Evolutionary conservation across 2,329 filamentous ascomycete genomes (phyloP).

Genomic region (Sclerotinia sclerotiorum): DNA sequence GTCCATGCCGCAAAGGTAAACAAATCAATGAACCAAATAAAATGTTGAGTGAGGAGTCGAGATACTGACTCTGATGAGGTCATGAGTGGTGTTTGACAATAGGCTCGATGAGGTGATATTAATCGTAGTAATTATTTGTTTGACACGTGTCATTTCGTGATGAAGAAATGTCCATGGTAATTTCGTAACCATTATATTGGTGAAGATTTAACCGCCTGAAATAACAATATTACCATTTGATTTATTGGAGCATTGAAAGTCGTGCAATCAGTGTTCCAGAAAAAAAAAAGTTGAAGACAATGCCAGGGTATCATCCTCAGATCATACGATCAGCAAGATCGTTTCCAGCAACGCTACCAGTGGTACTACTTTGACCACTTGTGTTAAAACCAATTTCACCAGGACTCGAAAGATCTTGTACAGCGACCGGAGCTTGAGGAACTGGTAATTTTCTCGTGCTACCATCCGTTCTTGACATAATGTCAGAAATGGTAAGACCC

Average conservation of each 20-base stretch:
- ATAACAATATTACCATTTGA: background rate
- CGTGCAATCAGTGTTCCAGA: background rate
- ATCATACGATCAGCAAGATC: conserved; percentile 60
- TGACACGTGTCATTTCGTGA: background rate
- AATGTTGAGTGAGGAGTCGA: conserved; percentile 7
- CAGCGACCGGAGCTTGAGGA: conserved; percentile 82
- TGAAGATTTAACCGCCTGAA: background rate
- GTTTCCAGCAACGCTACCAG: conserved; percentile 73
- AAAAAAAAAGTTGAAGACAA: background rate
- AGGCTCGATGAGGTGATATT: conserved; percentile 6
- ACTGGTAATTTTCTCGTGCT: conserved; percentile 88
- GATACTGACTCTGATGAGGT: background rate
- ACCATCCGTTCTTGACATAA: conserved; percentile 85
- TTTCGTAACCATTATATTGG: background rate
- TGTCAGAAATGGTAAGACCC: conserved; percentile 84
- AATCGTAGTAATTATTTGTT: background rate
- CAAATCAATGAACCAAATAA: conserved; percentile 7
- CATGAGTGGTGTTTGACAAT: background rate
- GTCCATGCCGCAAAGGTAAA: conserved; percentile 12
- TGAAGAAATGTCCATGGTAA: background rate
- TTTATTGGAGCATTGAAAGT: background rate
- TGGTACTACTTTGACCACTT: conserved; percentile 75
- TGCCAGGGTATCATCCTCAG: conserved; percentile 27
- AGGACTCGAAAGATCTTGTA: conserved; percentile 77
- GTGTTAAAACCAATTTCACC: conserved; percentile 57